Conservation (phyloP, 1,284 basidiomycete species). For the Athelia sp. region DNA sequence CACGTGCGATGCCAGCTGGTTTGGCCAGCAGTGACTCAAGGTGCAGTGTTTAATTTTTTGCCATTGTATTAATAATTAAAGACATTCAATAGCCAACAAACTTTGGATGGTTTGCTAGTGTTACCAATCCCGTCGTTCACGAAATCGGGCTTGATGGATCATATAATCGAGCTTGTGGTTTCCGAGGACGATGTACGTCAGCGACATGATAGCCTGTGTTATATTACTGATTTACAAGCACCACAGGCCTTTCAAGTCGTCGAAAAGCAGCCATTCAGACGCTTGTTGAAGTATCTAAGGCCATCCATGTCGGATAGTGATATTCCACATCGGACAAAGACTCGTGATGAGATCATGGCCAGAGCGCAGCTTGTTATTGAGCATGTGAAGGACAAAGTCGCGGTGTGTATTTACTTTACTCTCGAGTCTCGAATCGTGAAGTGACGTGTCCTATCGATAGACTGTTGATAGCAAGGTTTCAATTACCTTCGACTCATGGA, state of each 20-base stretch:
- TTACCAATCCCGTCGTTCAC: conserved; percentile 8
- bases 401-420: no score
- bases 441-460: conserved; percentile 1
- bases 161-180: conserved; percentile 8
- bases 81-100: conserved; percentile 11
- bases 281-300: conserved; percentile 10
- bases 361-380: background rate
- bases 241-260: conserved; percentile 14
- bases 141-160: conserved; percentile 13
- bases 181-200: conserved; percentile 12
- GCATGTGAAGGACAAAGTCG: background rate
- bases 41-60: no score
- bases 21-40: background rate
- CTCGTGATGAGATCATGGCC: conserved; percentile 10
- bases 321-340: conserved; percentile 9
- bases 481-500: conserved; percentile 23
- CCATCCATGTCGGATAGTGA: conserved; percentile 14
- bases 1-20: conserved; percentile 3
- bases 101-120: conserved; percentile 8
- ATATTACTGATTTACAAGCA: background rate
- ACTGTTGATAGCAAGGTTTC: conserved; percentile 15
- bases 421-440: no score
- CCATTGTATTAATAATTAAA: no score
- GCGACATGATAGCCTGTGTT: background rate
- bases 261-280: conserved; percentile 10